Evolutionary conservation across 1,284 basidiomycete genomes (phyloP).

Genomic region (Pyrrhoderma lamaoense): DNA sequence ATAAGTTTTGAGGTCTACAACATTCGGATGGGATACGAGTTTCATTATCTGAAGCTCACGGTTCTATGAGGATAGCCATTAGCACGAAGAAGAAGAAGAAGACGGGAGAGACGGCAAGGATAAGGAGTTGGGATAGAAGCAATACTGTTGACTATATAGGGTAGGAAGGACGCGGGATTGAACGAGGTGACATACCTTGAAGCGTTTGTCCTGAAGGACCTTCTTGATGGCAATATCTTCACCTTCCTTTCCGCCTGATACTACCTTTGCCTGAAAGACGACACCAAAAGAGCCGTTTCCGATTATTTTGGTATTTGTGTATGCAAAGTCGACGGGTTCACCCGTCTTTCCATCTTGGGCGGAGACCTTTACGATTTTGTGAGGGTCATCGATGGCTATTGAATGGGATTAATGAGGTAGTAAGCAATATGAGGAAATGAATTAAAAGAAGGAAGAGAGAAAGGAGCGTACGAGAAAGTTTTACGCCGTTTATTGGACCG

Average conservation of each 20-base stretch:
- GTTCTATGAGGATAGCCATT: conserved; percentile 53
- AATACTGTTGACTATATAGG: conserved; percentile 8
- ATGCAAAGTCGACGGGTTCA: conserved; percentile 82
- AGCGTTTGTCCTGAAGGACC: conserved; percentile 98
- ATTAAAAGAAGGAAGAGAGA: conserved; percentile 22
- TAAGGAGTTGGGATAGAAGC: conserved; percentile 5
- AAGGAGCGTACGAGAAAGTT: conserved; percentile 72
- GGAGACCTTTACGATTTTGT: conserved; percentile 90
- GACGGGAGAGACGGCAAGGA: conserved; percentile 15
- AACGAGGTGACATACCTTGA: conserved; percentile 71
- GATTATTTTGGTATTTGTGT: conserved; percentile 97
- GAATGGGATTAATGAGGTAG: conserved; percentile 7
- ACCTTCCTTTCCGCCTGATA: conserved; percentile 51
- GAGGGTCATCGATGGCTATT: conserved; percentile 85
- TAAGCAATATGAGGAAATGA: conserved; percentile 25
- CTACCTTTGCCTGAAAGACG: conserved; percentile 85
- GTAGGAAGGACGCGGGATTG: conserved; percentile 17
- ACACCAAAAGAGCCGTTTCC: conserved; percentile 99
- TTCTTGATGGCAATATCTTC: conserved; percentile 99
- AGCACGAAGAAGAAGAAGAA: neutral
- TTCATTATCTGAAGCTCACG: conserved; percentile 99
- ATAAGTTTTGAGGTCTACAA: conserved; percentile 95
- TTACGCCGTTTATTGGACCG: conserved; percentile 85
- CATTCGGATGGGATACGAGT: conserved; percentile 95
- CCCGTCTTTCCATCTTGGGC: conserved; percentile 94